These are phyloP conservation scores for Suillus clintonianus DNA, from an alignment of 768 basidiomycete genomes.

Conservation along the genomic window DNA sequence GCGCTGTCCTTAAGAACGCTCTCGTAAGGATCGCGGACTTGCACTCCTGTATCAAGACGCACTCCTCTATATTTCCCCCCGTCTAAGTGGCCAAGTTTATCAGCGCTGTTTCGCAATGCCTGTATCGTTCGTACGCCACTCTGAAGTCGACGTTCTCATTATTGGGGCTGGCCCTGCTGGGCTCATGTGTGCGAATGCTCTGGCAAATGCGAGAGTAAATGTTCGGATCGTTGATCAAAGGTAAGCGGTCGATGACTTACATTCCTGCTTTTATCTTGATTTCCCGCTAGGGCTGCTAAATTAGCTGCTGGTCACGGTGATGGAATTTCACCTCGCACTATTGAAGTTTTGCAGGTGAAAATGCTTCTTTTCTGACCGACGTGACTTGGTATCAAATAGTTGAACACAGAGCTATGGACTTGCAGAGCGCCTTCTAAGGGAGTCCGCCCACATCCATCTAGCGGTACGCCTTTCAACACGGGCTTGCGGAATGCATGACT, in stretches of 20 bases:
- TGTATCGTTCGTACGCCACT: slow-evolving; percentile 9
- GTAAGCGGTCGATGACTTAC: slow-evolving; percentile 15
- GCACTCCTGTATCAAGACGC: slow-evolving; percentile 2
- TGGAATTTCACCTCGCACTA: slow-evolving; percentile 26
- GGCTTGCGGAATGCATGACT: background rate
- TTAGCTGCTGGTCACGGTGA: slow-evolving; percentile 27
- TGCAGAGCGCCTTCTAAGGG: slow-evolving; percentile 56
- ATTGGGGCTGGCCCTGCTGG: slow-evolving; percentile 48
- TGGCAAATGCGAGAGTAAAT: slow-evolving; percentile 38
- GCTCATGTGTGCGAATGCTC: slow-evolving; percentile 43
- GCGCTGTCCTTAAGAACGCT: background rate
- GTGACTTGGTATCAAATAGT: background rate
- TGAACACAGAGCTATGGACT: slow-evolving; percentile 69
- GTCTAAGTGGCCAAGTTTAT: background rate
- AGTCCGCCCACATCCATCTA: slow-evolving; percentile 67
- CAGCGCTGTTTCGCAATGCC: slow-evolving; percentile 1
- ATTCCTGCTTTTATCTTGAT: background rate
- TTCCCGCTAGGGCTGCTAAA: slow-evolving; percentile 13
- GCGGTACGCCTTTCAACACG: slow-evolving; percentile 46
- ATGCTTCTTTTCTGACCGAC: background rate
- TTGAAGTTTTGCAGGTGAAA: slow-evolving; percentile 48
- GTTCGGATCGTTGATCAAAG: slow-evolving; percentile 44
- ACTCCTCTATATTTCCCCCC: background rate
- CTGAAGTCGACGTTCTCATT: slow-evolving; percentile 41
- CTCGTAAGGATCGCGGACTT: background rate